Base-by-base conservation (phyloP, 495 filamentous ascomycete species). In the Niebla homalea region DNA sequence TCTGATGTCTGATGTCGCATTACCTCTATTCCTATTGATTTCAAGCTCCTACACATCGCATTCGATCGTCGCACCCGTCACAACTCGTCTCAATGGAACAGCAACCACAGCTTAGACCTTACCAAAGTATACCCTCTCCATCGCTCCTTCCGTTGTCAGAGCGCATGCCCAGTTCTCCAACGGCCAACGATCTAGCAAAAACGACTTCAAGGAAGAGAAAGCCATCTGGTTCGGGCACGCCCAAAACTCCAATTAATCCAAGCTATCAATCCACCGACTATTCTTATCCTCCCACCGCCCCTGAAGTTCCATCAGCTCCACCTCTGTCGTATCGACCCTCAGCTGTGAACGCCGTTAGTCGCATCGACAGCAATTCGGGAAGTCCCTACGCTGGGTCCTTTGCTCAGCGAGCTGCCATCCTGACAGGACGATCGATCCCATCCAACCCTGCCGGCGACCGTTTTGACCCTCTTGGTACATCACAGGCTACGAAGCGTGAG, bases 251-350 rank as follows among this genome's bases (percentile, higher is more conserved):
- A 47, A 49, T 53, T 29, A 48, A 54, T n/a, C 23, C 15, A 48
- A 18, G 25, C 45, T 15, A 18, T 22, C 19, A 25, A 16, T 36
- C n/a, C 14, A 25, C 5, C 20, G 50, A 39, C 36, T 43, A 46
- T 26, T 41, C 51, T 32, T 48, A 48, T 32, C 74, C 68, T 5
- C 77, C 76, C 50, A 69, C 72, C 38, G 79, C 73, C 20, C 75
- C 79, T 46, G 79, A 81, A 48, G 73, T 69, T 2, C 78, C 79
- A 4, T 72, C 71, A 58, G 70, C 70, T 21, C 77, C 74, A 20
- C 74, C 79, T 1, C 61, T 73, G n/a, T 78, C 76, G 38, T 83
- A 79, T 59, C 70, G 64, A 51, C 63, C 71, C 18, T 70, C 74
- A 21, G 68, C 76, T 50, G 64, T 59, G 26, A 67, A 59, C 52